phyloP scores from a whole-genome alignment of 306 rosid genomes.

The Acacia acuminata region DNA sequence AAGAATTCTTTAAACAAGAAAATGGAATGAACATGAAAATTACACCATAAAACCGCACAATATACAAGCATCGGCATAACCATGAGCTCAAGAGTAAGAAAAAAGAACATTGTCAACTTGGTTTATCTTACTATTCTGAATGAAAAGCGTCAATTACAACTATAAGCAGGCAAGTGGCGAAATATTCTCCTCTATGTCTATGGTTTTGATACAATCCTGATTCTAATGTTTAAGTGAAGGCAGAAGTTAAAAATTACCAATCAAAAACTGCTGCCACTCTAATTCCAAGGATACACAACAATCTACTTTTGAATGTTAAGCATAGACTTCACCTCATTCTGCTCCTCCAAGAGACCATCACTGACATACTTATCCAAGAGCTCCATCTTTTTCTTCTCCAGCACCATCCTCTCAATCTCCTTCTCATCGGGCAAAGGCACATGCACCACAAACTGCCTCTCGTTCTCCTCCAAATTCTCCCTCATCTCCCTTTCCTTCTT shows the following conservation, averaged over 20 bases:
- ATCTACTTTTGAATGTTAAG: constrained; percentile 69
- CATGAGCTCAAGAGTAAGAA: not conserved
- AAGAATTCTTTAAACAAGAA: not conserved
- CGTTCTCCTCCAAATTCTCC: constrained; percentile 43
- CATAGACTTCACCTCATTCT: constrained; percentile 69
- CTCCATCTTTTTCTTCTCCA: constrained; percentile 93
- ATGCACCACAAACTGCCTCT: constrained; percentile 78
- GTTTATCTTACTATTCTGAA: constrained; percentile 5
- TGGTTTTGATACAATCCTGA: constrained; percentile 11
- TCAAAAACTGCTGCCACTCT: not conserved
- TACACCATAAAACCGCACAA: not conserved
- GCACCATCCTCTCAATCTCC: constrained; percentile 93
- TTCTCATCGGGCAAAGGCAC: constrained; percentile 87
- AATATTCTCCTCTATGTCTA: not conserved
- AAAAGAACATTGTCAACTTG: not conserved
- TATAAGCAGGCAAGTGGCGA: not conserved
- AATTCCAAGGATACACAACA: not conserved
- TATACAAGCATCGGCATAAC: not conserved
- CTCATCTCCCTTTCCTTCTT: constrained; percentile 48
- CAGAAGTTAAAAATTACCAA: not conserved
- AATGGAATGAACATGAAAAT: not conserved
- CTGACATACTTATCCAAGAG: constrained; percentile 70
- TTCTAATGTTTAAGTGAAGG: not conserved
- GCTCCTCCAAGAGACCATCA: constrained; percentile 74
- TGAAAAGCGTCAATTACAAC: constrained; percentile 25